phyloP scores from a whole-genome alignment of 306 rosid genomes.

The Dryas drummondii region DNA sequence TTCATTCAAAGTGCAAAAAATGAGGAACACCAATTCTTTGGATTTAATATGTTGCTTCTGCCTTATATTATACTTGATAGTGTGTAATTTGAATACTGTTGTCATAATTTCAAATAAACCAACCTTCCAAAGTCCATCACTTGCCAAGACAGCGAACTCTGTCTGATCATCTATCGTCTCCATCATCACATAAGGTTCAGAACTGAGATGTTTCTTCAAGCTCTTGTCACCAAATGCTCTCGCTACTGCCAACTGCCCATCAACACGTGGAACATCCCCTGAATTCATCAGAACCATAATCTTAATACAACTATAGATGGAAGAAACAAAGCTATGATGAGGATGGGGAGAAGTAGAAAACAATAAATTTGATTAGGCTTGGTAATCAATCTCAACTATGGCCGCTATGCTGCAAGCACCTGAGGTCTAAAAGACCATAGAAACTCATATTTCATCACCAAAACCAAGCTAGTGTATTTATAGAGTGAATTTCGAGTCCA shows the following conservation, averaged over 20 bases:
- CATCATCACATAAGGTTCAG: constrained; percentile 65
- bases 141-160: constrained; percentile 82
- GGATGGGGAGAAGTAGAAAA: not conserved
- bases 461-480: not conserved
- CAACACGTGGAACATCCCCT: constrained; percentile 97
- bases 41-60: not conserved
- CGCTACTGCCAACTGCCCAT: constrained; percentile 93
- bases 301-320: constrained; percentile 8
- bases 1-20: not conserved
- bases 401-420: not conserved
- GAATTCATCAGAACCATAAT: constrained; percentile 21
- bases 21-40: not conserved
- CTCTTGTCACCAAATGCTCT: constrained; percentile 97
- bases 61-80: not conserved
- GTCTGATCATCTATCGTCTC: constrained; percentile 52
- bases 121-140: constrained; percentile 99
- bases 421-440: not conserved
- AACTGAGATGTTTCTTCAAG: constrained; percentile 85
- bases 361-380: not conserved
- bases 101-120: constrained; percentile 19
- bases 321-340: not conserved
- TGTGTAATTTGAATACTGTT: not conserved
- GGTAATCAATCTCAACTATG: not conserved
- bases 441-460: not conserved
- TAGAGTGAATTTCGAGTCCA: not conserved